Percentiles rank a stretch among this genome's conserved stretches.
Conservation (phyloP, 768 basidiomycete species). For the Porpolomopsis calyptriformis region DNA sequence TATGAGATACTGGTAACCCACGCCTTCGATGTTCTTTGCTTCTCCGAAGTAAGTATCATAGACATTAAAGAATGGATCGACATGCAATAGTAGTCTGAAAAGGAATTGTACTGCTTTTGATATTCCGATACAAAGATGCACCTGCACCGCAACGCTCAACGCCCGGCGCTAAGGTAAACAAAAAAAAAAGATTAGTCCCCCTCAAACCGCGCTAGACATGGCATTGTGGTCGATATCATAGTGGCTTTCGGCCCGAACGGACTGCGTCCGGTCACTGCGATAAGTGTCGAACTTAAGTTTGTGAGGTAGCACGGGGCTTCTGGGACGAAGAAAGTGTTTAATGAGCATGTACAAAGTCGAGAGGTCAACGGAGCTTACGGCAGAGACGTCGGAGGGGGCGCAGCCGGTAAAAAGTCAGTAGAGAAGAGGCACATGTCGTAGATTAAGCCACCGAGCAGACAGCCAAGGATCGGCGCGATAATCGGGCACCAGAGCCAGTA, state of each 20-base stretch:
- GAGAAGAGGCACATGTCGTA: constrained; percentile 53
- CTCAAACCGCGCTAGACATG: background rate
- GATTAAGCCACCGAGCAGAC: constrained; percentile 38
- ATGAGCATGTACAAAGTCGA: background rate
- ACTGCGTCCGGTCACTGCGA: background rate
- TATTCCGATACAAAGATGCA: background rate
- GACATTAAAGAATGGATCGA: too few species aligned
- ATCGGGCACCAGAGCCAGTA: constrained; percentile 70
- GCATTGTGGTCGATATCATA: background rate
- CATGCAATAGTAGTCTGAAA: too few species aligned
- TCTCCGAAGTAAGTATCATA: too few species aligned
- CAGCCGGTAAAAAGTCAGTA: constrained; percentile 38
- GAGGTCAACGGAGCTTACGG: background rate
- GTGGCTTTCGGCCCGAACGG: background rate
- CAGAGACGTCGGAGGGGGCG: background rate
- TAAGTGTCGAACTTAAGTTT: background rate
- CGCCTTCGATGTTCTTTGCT: too few species aligned
- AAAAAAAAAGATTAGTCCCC: background rate
- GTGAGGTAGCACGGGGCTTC: background rate
- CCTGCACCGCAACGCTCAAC: background rate
- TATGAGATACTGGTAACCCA: too few species aligned
- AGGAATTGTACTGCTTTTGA: too few species aligned
- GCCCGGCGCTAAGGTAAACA: background rate
- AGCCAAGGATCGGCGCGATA: constrained; percentile 50
- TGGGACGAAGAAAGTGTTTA: background rate